Evolutionary conservation across 2,329 filamentous ascomycete genomes (phyloP).

Genomic region (Aspergillus uvarum): DNA sequence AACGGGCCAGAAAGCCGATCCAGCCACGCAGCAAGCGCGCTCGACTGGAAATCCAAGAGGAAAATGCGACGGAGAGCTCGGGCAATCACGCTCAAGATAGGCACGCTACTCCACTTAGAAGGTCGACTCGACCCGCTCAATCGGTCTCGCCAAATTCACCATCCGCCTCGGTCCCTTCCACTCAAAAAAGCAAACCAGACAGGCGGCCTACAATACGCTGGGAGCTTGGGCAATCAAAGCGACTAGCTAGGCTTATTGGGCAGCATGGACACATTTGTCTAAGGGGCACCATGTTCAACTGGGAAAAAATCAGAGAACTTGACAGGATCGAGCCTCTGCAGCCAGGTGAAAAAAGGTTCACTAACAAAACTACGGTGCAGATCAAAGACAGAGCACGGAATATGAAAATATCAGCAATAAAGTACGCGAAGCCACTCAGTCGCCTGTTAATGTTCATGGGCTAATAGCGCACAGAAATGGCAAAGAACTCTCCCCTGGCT

Average conservation of each 20-base stretch:
- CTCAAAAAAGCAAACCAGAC: neutral
- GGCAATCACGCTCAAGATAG: neutral
- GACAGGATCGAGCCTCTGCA: constrained; percentile 39
- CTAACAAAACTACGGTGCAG: constrained; percentile 51
- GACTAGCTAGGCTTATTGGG: constrained; percentile 52
- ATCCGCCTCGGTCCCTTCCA: neutral
- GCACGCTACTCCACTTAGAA: neutral
- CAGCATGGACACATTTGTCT: constrained; percentile 33
- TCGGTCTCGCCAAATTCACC: neutral
- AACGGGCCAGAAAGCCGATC: constrained; percentile 35
- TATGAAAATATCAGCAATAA: constrained; percentile 47
- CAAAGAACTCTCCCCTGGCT: constrained; percentile 44
- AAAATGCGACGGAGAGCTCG: neutral
- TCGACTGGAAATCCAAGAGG: neutral
- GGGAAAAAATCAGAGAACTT: neutral
- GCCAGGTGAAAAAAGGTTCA: constrained; percentile 34
- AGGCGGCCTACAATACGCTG: too few species aligned
- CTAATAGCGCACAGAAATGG: constrained; percentile 25
- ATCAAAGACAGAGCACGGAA: constrained; percentile 58
- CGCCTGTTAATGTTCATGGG: neutral
- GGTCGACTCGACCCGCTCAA: neutral
- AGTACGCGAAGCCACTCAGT: constrained; percentile 3
- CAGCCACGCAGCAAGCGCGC: constrained; percentile 12
- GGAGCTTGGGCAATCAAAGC: constrained; percentile 4
- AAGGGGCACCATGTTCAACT: neutral